These are phyloP conservation scores for Backusella australiensis DNA, from an alignment of 192 early-diverging fungal genomes.

Conservation along the genomic window DNA sequence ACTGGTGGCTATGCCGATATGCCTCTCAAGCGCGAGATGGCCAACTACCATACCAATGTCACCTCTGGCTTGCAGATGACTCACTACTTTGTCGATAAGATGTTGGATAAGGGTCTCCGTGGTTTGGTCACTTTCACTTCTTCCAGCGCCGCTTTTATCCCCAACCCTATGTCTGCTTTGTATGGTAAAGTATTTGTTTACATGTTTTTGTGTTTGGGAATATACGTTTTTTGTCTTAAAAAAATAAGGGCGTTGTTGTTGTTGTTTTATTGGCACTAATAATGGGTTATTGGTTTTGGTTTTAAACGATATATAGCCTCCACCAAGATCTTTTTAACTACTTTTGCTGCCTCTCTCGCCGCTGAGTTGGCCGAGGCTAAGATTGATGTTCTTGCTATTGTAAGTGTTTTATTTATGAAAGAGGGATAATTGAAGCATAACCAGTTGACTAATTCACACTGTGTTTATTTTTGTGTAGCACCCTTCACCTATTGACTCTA, in stretches of 20 bases:
- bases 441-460: neutral
- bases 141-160: slow-evolving; percentile 50
- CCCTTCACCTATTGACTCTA: slow-evolving; percentile 54
- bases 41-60: slow-evolving; percentile 56
- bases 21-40: slow-evolving; percentile 34
- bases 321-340: slow-evolving; percentile 55
- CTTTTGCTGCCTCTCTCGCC: slow-evolving; percentile 55
- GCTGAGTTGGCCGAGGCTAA: slow-evolving; percentile 44
- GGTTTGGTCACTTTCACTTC: slow-evolving; percentile 58
- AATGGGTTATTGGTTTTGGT: neutral
- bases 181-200: slow-evolving; percentile 34
- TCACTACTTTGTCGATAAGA: slow-evolving; percentile 49
- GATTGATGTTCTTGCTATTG: slow-evolving; percentile 56
- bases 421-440: neutral
- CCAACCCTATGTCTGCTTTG: slow-evolving; percentile 47
- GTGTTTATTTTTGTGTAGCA: slow-evolving; percentile 29
- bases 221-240: neutral
- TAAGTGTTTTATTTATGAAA: slow-evolving; percentile 13
- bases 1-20: slow-evolving; percentile 50
- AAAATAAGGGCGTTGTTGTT: neutral
- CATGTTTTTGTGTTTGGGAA: neutral
- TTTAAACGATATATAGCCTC: slow-evolving; percentile 25
- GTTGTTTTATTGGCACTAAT: neutral
- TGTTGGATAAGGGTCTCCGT: slow-evolving; percentile 31
- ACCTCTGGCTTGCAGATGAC: slow-evolving; percentile 46